phyloP scores from a whole-genome alignment of 2,329 filamentous ascomycete genomes.

The Cladosporium austrohemisphaericum region DNA sequence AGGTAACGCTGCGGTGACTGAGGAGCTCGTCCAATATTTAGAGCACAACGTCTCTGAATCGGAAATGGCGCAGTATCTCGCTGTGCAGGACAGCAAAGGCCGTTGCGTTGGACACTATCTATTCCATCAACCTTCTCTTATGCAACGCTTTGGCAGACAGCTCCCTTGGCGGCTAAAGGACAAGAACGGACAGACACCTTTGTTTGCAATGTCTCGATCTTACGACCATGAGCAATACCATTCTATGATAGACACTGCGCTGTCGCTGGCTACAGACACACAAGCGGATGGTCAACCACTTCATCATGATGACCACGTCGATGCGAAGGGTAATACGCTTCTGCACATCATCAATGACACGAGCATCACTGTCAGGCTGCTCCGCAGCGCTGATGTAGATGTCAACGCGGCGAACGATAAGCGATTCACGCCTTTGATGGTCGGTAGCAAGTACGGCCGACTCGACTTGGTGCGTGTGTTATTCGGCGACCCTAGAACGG shows the following conservation, averaged over 20 bases:
- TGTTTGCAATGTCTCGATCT: slow-evolving; percentile 90
- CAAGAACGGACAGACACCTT: slow-evolving; percentile 94
- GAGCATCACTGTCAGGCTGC: slow-evolving; percentile 67
- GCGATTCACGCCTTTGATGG: slow-evolving; percentile 92
- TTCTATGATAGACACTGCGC: slow-evolving; percentile 78
- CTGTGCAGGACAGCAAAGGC: slow-evolving; percentile 75
- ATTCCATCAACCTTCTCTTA: slow-evolving; percentile 82
- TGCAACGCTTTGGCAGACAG: slow-evolving; percentile 69
- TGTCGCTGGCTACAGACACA: slow-evolving; percentile 67
- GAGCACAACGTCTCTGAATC: slow-evolving; percentile 52
- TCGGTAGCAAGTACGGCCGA: slow-evolving; percentile 95
- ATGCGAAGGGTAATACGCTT: slow-evolving; percentile 87
- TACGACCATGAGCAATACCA: slow-evolving; percentile 90
- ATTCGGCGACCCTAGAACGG: slow-evolving; percentile 83
- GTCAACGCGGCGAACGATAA: slow-evolving; percentile 95
- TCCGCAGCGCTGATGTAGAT: slow-evolving; percentile 86
- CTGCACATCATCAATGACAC: slow-evolving; percentile 93
- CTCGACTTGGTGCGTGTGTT: slow-evolving; percentile 87
- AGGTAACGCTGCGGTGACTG: slow-evolving; percentile 69
- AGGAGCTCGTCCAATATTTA: slow-evolving; percentile 70
- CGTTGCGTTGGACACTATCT: slow-evolving; percentile 93
- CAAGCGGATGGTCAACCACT: slow-evolving; percentile 78
- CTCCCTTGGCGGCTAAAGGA: slow-evolving; percentile 88
- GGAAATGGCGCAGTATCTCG: slow-evolving; percentile 64
- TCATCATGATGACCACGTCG: slow-evolving; percentile 88